Base-by-base conservation (phyloP, 495 filamentous ascomycete genomes). In the Aeminium ludgeri region DNA sequence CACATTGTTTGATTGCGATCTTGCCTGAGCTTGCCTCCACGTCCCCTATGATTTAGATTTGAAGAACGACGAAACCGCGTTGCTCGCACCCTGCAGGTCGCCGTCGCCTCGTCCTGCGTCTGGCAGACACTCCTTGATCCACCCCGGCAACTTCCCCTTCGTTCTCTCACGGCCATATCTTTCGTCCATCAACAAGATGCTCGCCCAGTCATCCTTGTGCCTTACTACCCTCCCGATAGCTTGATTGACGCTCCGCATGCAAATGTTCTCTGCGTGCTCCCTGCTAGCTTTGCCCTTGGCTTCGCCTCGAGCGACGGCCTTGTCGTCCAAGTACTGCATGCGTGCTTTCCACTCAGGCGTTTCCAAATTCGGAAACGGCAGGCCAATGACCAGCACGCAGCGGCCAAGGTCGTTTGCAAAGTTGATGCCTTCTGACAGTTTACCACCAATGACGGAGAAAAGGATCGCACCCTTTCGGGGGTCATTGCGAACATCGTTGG, bases 191-290 rank as follows among this genome's bases (percentile, higher is more conserved):
- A 97, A 67, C 29, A 93, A 59, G 36, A 97, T 95, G 13, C 78
- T 75, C 1, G 91, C 91, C 60, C 91, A 95, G 50, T 97, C 89
- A 29, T 70, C 69, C 11, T 68, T 71, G 59, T 97, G 89, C 28
- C 89, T 65, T 47, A 97, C 94, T 1, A 86, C 89, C 44, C 89
- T 67, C 2, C 89, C 89, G 48, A 97, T 83, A 52, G 81, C 85
- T 64, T 97, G 89, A 57, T 97, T 97, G 30, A 97, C 91, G 11
- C 87, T 84, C 31, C 89, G 68, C 84, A 97, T 93, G 59, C 84
- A 92, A 1, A 82, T 74, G 53, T 96, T 96, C 58, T 94, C 86
- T 55, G 92, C 93, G 55, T 87, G 92, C 29, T 87, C 82, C 27
- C 77, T 64, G 1, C 74, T 74, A 1, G 76, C 80, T 78, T 86